These are phyloP conservation scores for Nidula microcarpa DNA, from an alignment of 768 basidiomycete species.

Conservation along the genomic window DNA sequence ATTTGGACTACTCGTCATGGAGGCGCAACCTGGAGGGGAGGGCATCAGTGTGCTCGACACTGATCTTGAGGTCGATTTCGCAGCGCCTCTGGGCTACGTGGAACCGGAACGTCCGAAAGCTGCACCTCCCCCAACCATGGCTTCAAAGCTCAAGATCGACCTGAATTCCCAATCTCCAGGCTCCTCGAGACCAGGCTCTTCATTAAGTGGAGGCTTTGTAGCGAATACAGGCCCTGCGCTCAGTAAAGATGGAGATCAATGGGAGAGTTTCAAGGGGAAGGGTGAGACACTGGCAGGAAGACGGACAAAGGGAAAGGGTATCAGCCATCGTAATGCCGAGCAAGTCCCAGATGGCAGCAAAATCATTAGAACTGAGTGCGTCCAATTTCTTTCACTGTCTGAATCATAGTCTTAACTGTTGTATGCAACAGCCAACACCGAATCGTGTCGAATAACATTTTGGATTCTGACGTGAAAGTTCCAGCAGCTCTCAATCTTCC, in stretches of 20 bases:
- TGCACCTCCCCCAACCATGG: slow-evolving; percentile 86
- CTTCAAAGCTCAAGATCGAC: slow-evolving; percentile 94
- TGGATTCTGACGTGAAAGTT: slow-evolving; percentile 73
- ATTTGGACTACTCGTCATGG: slow-evolving; percentile 96
- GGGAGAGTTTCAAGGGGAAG: slow-evolving; percentile 96
- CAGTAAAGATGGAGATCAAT: slow-evolving; percentile 76
- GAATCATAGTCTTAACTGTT: neutral
- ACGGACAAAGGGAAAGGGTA: slow-evolving; percentile 94
- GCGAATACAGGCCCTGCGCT: slow-evolving; percentile 44
- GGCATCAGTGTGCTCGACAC: slow-evolving; percentile 93
- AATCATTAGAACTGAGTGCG: slow-evolving; percentile 89
- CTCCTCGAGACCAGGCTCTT: slow-evolving; percentile 77
- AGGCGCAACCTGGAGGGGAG: slow-evolving; percentile 78
- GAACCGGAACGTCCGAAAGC: slow-evolving; percentile 89
- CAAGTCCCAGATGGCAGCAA: slow-evolving; percentile 77
- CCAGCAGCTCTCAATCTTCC: slow-evolving; percentile 91
- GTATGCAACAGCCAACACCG: slow-evolving; percentile 59
- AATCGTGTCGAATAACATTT: slow-evolving; percentile 76
- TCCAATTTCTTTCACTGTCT: slow-evolving; percentile 7
- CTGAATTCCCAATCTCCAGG: slow-evolving; percentile 82
- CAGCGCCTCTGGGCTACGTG: slow-evolving; percentile 87
- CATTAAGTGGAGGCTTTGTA: slow-evolving; percentile 66
- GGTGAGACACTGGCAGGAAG: slow-evolving; percentile 90
- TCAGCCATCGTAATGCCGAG: slow-evolving; percentile 79
- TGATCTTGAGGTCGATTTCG: slow-evolving; percentile 98